phyloP scores from a whole-genome alignment of 2,329 filamentous ascomycete species.

The Penicillium sp. region DNA sequence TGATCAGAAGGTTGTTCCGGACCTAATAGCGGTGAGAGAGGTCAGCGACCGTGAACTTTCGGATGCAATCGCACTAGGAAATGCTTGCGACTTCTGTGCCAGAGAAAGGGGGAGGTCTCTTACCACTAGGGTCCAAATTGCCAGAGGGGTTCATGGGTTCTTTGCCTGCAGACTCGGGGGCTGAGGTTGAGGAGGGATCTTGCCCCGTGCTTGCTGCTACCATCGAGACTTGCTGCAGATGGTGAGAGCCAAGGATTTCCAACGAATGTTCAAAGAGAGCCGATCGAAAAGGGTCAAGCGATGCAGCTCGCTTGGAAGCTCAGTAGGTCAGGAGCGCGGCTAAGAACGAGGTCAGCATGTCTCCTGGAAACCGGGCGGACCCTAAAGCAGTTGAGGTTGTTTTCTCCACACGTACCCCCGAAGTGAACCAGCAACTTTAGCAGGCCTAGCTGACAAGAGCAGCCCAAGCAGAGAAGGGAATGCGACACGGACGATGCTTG shows the following conservation, averaged over 20 bases:
- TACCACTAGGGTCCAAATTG: constrained; percentile 30
- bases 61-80: not conserved
- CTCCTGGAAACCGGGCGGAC: constrained; percentile 15
- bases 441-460: constrained; percentile 9
- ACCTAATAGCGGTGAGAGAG: constrained; percentile 21
- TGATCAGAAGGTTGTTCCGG: constrained; percentile 29
- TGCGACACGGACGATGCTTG: constrained; percentile 15
- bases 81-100: not conserved
- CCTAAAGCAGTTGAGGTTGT: not conserved
- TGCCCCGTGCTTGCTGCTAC: constrained; percentile 37
- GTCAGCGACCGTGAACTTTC: constrained; percentile 16
- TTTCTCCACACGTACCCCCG: constrained; percentile 12
- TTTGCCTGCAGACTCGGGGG: constrained; percentile 34
- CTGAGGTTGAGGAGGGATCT: constrained; percentile 31
- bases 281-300: constrained; percentile 8
- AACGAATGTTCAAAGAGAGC: constrained; percentile 11
- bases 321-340: constrained; percentile 15
- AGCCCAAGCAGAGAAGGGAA: constrained; percentile 12
- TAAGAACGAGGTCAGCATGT: constrained; percentile 18
- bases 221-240: constrained; percentile 34
- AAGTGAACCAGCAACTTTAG: constrained; percentile 14
- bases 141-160: constrained; percentile 39
- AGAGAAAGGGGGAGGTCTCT: constrained; percentile 17
- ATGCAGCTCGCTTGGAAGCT: constrained; percentile 3
- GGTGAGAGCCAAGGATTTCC: constrained; percentile 13